These are phyloP conservation scores for Talaromyces sp. DNA, from an alignment of 2,329 filamentous ascomycete genomes.

Conservation along the genomic window DNA sequence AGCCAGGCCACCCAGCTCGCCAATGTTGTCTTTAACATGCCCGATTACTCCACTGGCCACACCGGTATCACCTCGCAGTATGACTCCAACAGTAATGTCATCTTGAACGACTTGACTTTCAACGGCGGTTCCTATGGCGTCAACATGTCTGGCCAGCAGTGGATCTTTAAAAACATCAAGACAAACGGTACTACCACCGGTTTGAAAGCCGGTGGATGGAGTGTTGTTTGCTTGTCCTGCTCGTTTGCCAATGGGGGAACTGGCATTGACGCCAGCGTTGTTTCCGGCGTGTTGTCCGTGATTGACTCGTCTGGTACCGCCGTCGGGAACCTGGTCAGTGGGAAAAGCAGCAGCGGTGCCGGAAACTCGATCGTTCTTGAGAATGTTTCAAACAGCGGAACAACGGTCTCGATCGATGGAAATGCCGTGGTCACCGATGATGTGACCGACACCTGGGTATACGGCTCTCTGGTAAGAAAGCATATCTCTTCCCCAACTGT, in stretches of 20 bases:
- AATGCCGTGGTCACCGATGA: conserved; percentile 15
- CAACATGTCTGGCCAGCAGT: conserved; percentile 25
- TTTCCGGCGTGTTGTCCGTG: conserved; percentile 22
- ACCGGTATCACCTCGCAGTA: conserved; percentile 18
- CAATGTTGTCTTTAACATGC: conserved; percentile 29
- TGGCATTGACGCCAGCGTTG: conserved; percentile 24
- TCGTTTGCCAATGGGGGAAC: conserved; percentile 22
- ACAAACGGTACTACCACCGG: conserved; percentile 56
- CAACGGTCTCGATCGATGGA: conserved; percentile 25
- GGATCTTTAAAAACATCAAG: conserved; percentile 43
- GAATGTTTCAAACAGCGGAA: conserved; percentile 20
- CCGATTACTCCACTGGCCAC: conserved; percentile 20
- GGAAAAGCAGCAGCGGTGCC: conserved; percentile 25
- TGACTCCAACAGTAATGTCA: conserved; percentile 12
- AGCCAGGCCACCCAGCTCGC: conserved; percentile 27
- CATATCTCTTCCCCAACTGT: background rate
- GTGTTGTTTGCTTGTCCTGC: conserved; percentile 21
- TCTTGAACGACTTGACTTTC: conserved; percentile 15
- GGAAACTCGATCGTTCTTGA: conserved; percentile 23
- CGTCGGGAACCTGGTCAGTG: conserved; percentile 19
- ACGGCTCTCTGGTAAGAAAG: conserved; percentile 23
- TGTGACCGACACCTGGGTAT: conserved; percentile 26
- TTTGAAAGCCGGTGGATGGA: conserved; percentile 36
- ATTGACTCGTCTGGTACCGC: conserved; percentile 23
- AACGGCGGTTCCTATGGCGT: conserved; percentile 24